Base-by-base conservation (phyloP, 1,284 basidiomycete species). In the Prillingera fragicola region DNA sequence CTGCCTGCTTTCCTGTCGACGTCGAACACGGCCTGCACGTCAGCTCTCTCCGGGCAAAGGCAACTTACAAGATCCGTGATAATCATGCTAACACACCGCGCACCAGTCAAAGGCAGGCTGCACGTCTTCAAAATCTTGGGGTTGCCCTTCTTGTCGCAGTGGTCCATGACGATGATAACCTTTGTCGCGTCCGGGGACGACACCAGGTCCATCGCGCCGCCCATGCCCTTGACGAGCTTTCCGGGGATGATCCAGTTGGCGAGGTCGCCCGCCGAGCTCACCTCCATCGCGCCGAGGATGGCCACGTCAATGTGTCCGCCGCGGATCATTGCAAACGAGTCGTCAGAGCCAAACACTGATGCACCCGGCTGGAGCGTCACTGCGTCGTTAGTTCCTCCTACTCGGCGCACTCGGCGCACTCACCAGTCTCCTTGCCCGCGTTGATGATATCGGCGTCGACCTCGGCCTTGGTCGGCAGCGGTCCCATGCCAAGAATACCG, bases 211-310 rank as follows among this genome's bases (percentile, higher is more conserved):
- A 95, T 95, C 1, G 91, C 90, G 45, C 92, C 91, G 26, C 91
- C 91, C 67, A 95, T 91, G 38, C 85, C 85, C 76, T 87, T 87
- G 38, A 89, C 80, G 63, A 90, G 79, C 73, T 92, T 91, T 24
- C 88, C 87, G 12, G 91, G 90, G 56, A 96, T 89, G 88, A 95
- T 96, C 69, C 88, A 97, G 75, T 96, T 97, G 41, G 94, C 67
- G 52, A 97, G 84, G 66, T 96, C 91, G 47, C 92, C 92, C 14
- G 81, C 81, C 54, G 84, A 81, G 2, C 87, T 89, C 36, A 96
- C 91, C 77, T 96, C 84, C 82, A 96, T 88, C 3, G 92, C 79
- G 29, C 83, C 83, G 21, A 85, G 81, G 65, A 97, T 92, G 10
- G 91, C 84, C 42, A 95, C 87, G 63, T 97, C 83, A 47, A 97